phyloP scores from a whole-genome alignment of 345 rosid genomes.

The Reutealis trisperma region DNA sequence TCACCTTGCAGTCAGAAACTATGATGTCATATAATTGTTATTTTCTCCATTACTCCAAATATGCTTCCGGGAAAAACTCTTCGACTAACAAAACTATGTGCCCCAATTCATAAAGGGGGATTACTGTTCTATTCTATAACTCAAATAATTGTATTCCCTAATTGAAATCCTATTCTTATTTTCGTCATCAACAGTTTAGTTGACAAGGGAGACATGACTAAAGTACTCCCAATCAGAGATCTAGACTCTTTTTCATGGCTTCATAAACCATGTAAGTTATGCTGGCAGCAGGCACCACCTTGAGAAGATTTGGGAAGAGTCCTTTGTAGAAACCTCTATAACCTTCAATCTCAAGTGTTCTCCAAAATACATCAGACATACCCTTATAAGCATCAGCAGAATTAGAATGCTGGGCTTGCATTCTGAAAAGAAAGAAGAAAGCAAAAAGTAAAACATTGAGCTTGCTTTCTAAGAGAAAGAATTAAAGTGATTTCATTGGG shows the following conservation, averaged over 20 bases:
- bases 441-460: constrained; percentile 30
- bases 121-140: constrained; percentile 30
- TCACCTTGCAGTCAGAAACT: constrained; percentile 18
- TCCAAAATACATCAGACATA: constrained; percentile 77
- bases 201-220: background rate
- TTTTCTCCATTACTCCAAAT: constrained; percentile 26
- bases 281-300: constrained; percentile 58
- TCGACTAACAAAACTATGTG: constrained; percentile 34
- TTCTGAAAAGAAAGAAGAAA: constrained; percentile 40
- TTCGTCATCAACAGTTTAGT: constrained; percentile 26
- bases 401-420: constrained; percentile 77
- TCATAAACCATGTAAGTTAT: constrained; percentile 68
- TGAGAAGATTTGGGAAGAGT: constrained; percentile 79
- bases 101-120: constrained; percentile 33
- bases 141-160: constrained; percentile 39
- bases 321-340: constrained; percentile 80
- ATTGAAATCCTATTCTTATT: constrained; percentile 22
- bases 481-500: background rate
- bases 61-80: constrained; percentile 34
- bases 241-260: constrained; percentile 77
- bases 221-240: constrained; percentile 46
- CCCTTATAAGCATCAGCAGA: constrained; percentile 53
- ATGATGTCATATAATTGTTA: constrained; percentile 1
- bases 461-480: constrained; percentile 60
- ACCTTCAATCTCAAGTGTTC: constrained; percentile 71